Percentiles rank a stretch among this genome's conserved stretches.
phyloP scores from a whole-genome alignment of 2,329 filamentous ascomycete species.

The Fusarium nodosum region DNA sequence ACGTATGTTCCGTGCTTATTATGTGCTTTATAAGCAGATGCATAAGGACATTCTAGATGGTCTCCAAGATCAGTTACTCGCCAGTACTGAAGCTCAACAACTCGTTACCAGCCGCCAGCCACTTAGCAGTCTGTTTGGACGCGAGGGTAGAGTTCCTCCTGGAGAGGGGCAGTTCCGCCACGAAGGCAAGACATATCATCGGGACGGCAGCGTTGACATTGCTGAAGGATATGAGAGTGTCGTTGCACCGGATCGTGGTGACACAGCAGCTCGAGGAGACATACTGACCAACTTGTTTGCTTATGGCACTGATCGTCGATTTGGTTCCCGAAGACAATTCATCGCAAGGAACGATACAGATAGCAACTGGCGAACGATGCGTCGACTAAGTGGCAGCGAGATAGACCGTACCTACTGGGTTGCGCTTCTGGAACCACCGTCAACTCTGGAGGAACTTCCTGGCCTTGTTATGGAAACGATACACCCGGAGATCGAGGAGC shows the following conservation, averaged over 20 bases:
- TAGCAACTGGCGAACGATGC: conserved; percentile 55
- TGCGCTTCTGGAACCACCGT: conserved; percentile 62
- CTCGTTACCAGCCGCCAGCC: conserved; percentile 81
- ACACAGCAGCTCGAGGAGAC: conserved; percentile 71
- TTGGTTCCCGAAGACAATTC: conserved; percentile 50
- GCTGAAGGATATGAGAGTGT: conserved; percentile 69
- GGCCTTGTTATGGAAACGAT: conserved; percentile 55
- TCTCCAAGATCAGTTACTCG: conserved; percentile 81
- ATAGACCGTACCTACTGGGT: conserved; percentile 59
- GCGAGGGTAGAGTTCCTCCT: conserved; percentile 76
- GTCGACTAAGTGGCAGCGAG: conserved; percentile 50
- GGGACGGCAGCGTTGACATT: conserved; percentile 75
- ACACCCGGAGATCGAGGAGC: conserved; percentile 48
- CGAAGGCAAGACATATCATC: conserved; percentile 75
- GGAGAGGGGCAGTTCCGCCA: conserved; percentile 69
- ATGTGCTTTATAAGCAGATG: conserved; percentile 89
- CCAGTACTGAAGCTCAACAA: conserved; percentile 81
- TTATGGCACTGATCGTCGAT: conserved; percentile 51
- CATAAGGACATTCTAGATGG: conserved; percentile 85
- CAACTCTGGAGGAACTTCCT: conserved; percentile 59
- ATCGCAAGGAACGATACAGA: conserved; percentile 52
- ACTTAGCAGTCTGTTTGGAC: conserved; percentile 79
- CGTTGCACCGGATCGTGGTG: conserved; percentile 70
- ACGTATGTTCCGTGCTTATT: conserved; percentile 92
- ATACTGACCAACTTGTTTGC: conserved; percentile 70